A percentile compares a stretch with the other conserved stretches of the same genome.
Conservation (phyloP, 1,284 basidiomycete species). For the Xerocomus minutiporus region DNA sequence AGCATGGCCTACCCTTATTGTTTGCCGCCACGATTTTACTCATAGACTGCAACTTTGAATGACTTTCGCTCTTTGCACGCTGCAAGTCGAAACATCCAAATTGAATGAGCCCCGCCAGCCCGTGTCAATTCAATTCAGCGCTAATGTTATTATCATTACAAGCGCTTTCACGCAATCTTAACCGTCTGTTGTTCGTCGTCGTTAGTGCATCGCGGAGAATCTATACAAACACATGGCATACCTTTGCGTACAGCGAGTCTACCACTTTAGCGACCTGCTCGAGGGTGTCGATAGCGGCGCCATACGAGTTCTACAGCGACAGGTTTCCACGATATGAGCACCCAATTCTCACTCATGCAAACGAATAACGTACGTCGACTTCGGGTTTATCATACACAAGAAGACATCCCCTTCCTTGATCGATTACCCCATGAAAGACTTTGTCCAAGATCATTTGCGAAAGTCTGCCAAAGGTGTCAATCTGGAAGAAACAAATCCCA, state of each 20-base stretch:
- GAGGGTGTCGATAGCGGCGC: constrained; percentile 82
- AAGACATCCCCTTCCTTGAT: constrained; percentile 91
- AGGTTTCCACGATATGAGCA: constrained; percentile 3
- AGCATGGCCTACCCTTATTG: no score
- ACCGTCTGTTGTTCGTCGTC: constrained; percentile 16
- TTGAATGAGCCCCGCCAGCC: neutral
- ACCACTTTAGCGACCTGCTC: constrained; percentile 91
- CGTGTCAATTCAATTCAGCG: neutral
- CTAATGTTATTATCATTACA: constrained; percentile 3
- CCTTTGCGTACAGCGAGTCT: constrained; percentile 87
- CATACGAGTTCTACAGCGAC: constrained; percentile 71
- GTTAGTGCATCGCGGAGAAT: neutral
- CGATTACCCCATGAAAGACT: constrained; percentile 89
- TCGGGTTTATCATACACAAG: constrained; percentile 85
- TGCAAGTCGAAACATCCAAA: neutral
- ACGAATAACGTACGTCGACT: constrained; percentile 61
- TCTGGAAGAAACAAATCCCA: neutral
- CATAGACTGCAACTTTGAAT: no score
- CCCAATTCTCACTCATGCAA: neutral
- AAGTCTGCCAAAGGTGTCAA: constrained; percentile 47
- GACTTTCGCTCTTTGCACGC: neutral
- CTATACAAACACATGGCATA: constrained; percentile 24
- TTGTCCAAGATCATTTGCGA: constrained; percentile 99
- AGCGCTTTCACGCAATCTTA: constrained; percentile 22
- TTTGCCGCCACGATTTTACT: no score